phyloP scores from a whole-genome alignment of 192 early-diverging fungal species.

The Linnemannia zychae region DNA sequence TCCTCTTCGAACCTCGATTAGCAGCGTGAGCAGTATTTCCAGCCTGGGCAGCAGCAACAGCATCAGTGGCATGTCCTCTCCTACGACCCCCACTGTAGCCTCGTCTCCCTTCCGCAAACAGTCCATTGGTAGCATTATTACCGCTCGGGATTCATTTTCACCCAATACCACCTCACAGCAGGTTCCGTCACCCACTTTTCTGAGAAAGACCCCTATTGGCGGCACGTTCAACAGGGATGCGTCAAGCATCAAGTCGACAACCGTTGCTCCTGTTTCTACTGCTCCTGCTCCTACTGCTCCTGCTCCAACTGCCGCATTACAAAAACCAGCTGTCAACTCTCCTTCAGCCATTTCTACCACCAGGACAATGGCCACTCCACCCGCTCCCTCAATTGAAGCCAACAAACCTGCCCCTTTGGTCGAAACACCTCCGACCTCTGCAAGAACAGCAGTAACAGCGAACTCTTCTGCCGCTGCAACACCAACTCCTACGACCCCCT shows the following conservation, averaged over 20 bases:
- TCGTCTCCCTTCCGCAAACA: conserved; percentile 26
- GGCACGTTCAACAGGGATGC: neutral
- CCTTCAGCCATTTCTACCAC: neutral
- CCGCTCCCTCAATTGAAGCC: neutral
- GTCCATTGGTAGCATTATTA: conserved; percentile 11
- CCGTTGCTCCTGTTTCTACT: neutral
- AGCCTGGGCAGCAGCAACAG: conserved; percentile 1
- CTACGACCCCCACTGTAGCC: conserved; percentile 18
- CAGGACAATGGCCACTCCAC: neutral
- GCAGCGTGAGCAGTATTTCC: conserved; percentile 16
- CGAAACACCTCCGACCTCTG: neutral
- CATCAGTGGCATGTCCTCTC: conserved; percentile 10
- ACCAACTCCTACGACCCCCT: neutral
- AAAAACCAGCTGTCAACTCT: neutral
- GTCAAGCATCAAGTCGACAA: neutral
- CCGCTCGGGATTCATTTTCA: neutral
- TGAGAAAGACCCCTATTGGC: neutral
- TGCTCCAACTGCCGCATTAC: neutral
- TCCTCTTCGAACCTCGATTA: conserved; percentile 14
- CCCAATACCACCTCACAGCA: neutral
- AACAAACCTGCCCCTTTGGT: neutral
- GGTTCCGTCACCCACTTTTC: neutral
- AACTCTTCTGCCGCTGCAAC: neutral
- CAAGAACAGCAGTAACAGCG: neutral
- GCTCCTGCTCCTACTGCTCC: neutral